Conservation (phyloP, 2,329 filamentous ascomycete species). For the Geoglossum cookeanum region DNA sequence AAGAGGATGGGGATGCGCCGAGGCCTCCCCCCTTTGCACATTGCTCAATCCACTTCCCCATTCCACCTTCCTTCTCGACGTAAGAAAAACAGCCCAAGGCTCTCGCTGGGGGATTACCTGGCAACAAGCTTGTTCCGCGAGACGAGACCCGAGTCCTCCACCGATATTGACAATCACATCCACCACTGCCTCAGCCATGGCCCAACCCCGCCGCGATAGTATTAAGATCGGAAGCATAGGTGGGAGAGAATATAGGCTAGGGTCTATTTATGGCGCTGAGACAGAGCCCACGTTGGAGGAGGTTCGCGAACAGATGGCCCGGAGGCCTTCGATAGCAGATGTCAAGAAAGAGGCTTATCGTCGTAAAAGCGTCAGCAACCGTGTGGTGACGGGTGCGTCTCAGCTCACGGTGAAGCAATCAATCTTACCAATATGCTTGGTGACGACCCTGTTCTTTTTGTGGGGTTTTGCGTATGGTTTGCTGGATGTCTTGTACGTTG, state of each 20-base stretch:
- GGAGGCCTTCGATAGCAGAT: not conserved
- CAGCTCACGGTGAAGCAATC: slow-evolving; percentile 25
- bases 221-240: not conserved
- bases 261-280: not conserved
- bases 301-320: not conserved
- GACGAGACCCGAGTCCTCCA: too few relatives aligned
- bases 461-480: slow-evolving; percentile 35
- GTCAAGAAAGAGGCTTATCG: not conserved
- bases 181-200: not conserved
- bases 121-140: too few relatives aligned
- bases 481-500: slow-evolving; percentile 23
- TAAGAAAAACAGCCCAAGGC: too few relatives aligned
- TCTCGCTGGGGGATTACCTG: too few relatives aligned
- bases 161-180: too few relatives aligned
- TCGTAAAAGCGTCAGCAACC: not conserved
- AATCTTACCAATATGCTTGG: slow-evolving; percentile 24
- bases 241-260: not conserved
- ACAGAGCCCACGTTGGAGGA: not conserved
- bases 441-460: slow-evolving; percentile 31
- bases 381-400: slow-evolving; percentile 21
- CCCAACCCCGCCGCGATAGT: not conserved
- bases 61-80: too few relatives aligned
- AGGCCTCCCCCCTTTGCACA: too few relatives aligned
- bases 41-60: too few relatives aligned
- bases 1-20: too few relatives aligned